phyloP scores from a whole-genome alignment of 805 yeast species.

The Sugiyamaella lignohabitans region DNA sequence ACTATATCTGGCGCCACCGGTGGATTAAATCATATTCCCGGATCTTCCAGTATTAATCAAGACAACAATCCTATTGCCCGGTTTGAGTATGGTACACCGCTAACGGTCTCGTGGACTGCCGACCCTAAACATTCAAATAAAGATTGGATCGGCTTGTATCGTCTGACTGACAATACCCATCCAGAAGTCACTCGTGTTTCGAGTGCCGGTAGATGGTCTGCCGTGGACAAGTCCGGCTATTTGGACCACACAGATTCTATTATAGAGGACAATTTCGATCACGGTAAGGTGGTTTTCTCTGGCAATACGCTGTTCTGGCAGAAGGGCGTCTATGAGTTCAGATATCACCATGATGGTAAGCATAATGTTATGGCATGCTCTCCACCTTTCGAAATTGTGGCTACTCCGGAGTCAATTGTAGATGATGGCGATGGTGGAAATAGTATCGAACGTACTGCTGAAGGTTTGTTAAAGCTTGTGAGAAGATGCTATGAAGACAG shows the following conservation, averaged over 20 bases:
- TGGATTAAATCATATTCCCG: not conserved
- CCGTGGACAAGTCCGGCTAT: slow-evolving; percentile 36
- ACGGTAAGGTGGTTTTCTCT: slow-evolving; percentile 47
- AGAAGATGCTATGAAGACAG: slow-evolving; percentile 21
- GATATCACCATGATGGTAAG: slow-evolving; percentile 60
- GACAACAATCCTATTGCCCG: not conserved
- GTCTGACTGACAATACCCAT: slow-evolving; percentile 48
- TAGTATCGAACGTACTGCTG: slow-evolving; percentile 29
- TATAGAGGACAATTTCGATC: slow-evolving; percentile 15
- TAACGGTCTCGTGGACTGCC: slow-evolving; percentile 48
- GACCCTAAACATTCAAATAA: slow-evolving; percentile 43
- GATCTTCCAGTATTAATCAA: not conserved
- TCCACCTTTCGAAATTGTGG: slow-evolving; percentile 55
- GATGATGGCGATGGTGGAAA: slow-evolving; percentile 1
- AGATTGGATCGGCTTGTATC: slow-evolving; percentile 78
- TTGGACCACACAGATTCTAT: slow-evolving; percentile 21
- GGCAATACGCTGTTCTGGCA: slow-evolving; percentile 51
- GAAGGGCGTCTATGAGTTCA: slow-evolving; percentile 64
- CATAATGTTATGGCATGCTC: slow-evolving; percentile 67
- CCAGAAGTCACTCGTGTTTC: slow-evolving; percentile 52
- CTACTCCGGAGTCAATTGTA: slow-evolving; percentile 31
- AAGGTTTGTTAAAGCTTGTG: slow-evolving; percentile 26
- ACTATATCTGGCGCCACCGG: not conserved
- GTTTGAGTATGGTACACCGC: slow-evolving; percentile 41
- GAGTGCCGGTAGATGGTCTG: slow-evolving; percentile 62